Evolutionary conservation across 257 asterid genomes (phyloP).

Genomic region (Anisodus acutangulus): DNA sequence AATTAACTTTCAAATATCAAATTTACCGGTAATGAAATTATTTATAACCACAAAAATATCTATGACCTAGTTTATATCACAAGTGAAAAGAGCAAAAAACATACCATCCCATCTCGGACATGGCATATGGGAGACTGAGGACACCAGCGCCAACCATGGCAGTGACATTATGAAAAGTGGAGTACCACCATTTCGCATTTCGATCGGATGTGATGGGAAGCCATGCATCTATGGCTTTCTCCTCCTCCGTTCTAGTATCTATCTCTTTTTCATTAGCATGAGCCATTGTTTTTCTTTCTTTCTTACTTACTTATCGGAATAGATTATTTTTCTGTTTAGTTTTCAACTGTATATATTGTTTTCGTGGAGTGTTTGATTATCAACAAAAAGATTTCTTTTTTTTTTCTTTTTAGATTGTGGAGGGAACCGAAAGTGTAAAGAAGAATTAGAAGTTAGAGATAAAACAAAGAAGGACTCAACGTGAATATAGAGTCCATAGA

Average conservation of each 20-base stretch:
- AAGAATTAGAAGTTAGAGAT: not conserved
- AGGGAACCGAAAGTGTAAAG: conserved; percentile 24
- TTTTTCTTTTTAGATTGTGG: not conserved
- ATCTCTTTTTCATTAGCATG: not conserved
- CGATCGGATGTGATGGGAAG: conserved; percentile 65
- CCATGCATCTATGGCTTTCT: conserved; percentile 62
- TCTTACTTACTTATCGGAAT: not conserved
- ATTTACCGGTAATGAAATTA: not conserved
- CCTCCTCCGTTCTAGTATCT: conserved; percentile 36
- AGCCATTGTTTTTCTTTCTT: not conserved
- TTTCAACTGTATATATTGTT: not conserved
- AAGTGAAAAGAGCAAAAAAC: too few relatives aligned
- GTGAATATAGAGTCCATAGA: not conserved
- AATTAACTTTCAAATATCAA: not conserved
- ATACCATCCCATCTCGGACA: conserved; percentile 75
- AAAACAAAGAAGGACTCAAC: conserved; percentile 22
- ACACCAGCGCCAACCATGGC: conserved; percentile 46
- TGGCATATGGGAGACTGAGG: conserved; percentile 44
- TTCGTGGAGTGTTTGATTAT: not conserved
- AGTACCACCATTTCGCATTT: conserved; percentile 77
- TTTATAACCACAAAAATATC: not conserved
- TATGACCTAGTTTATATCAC: not conserved
- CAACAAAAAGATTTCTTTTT: not conserved
- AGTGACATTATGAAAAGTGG: conserved; percentile 80
- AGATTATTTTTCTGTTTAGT: not conserved